phyloP scores from a whole-genome alignment of 1,139 yeast genomes.

The Protomyces lactucae-debilis region DNA sequence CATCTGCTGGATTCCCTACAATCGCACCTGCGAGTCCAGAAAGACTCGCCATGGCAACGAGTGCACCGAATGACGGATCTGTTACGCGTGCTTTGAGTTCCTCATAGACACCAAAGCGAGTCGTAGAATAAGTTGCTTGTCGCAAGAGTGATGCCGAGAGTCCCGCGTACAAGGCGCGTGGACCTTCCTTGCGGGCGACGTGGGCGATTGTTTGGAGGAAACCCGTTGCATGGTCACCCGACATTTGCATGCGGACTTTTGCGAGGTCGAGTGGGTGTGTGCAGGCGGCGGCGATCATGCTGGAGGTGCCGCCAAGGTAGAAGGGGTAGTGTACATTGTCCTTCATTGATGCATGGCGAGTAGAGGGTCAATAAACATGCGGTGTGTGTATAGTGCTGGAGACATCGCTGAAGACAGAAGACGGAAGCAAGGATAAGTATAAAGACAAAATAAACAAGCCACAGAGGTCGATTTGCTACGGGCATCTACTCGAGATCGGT shows the following conservation, averaged over 20 bases:
- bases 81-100: conserved; percentile 51
- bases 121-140: conserved; percentile 83
- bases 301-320: conserved; percentile 36
- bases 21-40: conserved; percentile 81
- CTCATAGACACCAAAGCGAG: conserved; percentile 80
- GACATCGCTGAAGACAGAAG: background rate
- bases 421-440: background rate
- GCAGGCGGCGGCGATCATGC: conserved; percentile 43
- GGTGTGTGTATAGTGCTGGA: too few relatives aligned
- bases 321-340: background rate
- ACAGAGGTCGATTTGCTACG: background rate
- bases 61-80: conserved; percentile 45
- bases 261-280: conserved; percentile 75
- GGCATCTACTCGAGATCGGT: conserved; percentile 18
- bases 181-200: conserved; percentile 57
- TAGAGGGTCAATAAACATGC: background rate
- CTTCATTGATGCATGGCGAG: background rate
- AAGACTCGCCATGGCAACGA: conserved; percentile 74
- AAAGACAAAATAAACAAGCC: background rate
- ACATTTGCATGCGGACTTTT: conserved; percentile 77
- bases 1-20: conserved; percentile 84
- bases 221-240: conserved; percentile 38
- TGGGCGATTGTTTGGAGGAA: conserved; percentile 56
- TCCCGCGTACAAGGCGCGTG: conserved; percentile 68
- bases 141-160: conserved; percentile 74